Percentiles rank a stretch among this genome's conserved stretches.
These are phyloP conservation scores for Coccomyxa sp. DNA, from an alignment of 139 green algal species.

Conservation along the genomic window DNA sequence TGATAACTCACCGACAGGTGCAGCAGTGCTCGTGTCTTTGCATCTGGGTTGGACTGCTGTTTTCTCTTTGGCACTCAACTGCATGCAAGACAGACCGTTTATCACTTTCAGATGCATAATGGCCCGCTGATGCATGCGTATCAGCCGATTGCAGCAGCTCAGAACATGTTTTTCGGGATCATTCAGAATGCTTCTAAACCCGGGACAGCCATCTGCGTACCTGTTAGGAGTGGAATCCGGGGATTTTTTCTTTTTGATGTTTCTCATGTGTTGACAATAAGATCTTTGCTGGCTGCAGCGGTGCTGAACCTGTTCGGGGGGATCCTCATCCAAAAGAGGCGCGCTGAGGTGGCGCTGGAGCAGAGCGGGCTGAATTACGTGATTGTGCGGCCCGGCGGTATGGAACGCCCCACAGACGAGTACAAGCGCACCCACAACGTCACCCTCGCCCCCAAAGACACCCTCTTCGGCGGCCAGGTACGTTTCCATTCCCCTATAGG, in stretches of 20 bases:
- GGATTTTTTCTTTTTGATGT: neutral
- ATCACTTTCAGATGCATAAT: too few species aligned
- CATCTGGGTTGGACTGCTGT: too few species aligned
- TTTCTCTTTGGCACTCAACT: too few species aligned
- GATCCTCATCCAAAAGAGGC: conserved; percentile 80
- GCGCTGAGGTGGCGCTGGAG: conserved; percentile 79
- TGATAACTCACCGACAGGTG: too few species aligned
- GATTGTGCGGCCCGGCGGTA: conserved; percentile 85
- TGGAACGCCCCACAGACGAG: conserved; percentile 49
- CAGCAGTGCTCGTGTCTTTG: too few species aligned
- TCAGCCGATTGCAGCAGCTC: neutral
- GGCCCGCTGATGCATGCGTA: too few species aligned
- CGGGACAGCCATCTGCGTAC: neutral
- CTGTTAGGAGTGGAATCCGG: too few species aligned
- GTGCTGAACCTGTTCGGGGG: conserved; percentile 86
- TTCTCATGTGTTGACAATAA: neutral
- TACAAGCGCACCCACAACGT: conserved; percentile 91
- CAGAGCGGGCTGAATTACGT: conserved; percentile 76
- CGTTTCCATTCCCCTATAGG: neutral
- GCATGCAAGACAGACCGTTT: too few species aligned
- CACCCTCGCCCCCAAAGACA: conserved; percentile 57
- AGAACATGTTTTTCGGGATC: neutral
- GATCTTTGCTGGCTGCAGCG: conserved; percentile 23
- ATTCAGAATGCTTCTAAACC: too few species aligned
- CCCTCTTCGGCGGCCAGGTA: conserved; percentile 70